phyloP scores from a whole-genome alignment of 179 eudicot genomes.

The Carnegiea gigantea region DNA sequence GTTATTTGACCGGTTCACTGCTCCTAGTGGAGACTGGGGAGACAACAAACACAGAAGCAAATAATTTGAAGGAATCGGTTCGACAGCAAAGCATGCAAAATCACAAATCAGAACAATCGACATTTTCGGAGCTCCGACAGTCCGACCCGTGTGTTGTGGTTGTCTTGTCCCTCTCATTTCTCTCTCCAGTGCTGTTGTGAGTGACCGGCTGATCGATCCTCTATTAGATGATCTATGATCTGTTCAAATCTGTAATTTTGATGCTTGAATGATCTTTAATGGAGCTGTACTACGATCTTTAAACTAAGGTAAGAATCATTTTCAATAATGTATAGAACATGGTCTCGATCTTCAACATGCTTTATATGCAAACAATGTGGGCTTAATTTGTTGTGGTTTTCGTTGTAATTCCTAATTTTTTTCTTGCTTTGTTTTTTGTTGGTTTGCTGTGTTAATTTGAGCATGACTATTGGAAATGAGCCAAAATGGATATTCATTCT shows the following conservation, averaged over 20 bases:
- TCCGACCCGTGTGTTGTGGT: background rate
- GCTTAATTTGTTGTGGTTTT: background rate
- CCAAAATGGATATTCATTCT: background rate
- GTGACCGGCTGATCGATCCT: background rate
- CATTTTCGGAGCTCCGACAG: background rate
- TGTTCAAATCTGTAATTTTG: slow-evolving; percentile 1
- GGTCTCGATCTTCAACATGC: background rate
- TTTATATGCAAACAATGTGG: background rate
- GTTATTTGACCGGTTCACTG: too few species aligned
- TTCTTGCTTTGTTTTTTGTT: background rate
- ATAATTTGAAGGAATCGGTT: background rate
- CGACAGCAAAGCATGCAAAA: too few species aligned
- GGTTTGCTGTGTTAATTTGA: background rate
- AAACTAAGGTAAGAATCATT: background rate
- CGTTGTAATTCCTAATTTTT: background rate
- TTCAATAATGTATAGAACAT: background rate
- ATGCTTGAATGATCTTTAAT: background rate
- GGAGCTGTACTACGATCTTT: background rate
- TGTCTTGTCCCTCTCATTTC: background rate
- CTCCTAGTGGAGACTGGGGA: too few species aligned
- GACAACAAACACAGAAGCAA: too few species aligned
- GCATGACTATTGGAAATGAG: background rate
- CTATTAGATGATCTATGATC: background rate
- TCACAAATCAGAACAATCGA: background rate
- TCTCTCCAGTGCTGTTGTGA: background rate